These are phyloP conservation scores for Pyrenula aspistea DNA, from an alignment of 495 filamentous ascomycete genomes.

Conservation along the genomic window DNA sequence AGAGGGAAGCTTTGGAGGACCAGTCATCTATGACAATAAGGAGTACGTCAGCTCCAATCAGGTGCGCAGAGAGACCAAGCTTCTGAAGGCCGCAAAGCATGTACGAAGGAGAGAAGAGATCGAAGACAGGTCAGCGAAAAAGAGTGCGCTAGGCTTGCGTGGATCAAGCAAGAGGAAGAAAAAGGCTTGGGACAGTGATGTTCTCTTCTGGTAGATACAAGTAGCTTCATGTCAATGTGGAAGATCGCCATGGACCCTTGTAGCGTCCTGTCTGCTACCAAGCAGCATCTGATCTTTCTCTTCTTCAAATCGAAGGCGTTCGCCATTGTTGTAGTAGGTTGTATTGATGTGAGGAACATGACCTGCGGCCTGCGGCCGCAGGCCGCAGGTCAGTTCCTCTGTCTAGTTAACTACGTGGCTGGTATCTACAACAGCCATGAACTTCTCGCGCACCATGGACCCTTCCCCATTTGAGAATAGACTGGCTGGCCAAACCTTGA, in stretches of 20 bases:
- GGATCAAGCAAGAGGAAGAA: slow-evolving; percentile 47
- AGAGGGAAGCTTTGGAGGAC: slow-evolving; percentile 89
- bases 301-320: background rate
- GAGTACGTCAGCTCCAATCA: slow-evolving; percentile 96
- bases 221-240: no score
- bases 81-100: slow-evolving; percentile 63
- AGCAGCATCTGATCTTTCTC: background rate
- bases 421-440: no score
- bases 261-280: background rate
- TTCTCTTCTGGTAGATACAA: background rate
- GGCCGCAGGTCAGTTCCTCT: background rate
- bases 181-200: slow-evolving; percentile 60
- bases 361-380: background rate
- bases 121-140: slow-evolving; percentile 61
- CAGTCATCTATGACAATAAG: slow-evolving; percentile 97
- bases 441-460: background rate
- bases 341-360: background rate
- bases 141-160: slow-evolving; percentile 60
- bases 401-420: no score
- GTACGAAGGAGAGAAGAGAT: slow-evolving; percentile 59
- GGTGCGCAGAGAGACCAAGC: slow-evolving; percentile 60
- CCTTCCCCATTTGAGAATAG: no score
- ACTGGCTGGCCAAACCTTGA: no score
- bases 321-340: background rate
- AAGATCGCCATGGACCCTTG: background rate